Percentiles rank a stretch among this genome's conserved stretches.
These are phyloP conservation scores for Chlamydomonas incerta DNA, from an alignment of 139 green algal genomes.

Conservation along the genomic window DNA sequence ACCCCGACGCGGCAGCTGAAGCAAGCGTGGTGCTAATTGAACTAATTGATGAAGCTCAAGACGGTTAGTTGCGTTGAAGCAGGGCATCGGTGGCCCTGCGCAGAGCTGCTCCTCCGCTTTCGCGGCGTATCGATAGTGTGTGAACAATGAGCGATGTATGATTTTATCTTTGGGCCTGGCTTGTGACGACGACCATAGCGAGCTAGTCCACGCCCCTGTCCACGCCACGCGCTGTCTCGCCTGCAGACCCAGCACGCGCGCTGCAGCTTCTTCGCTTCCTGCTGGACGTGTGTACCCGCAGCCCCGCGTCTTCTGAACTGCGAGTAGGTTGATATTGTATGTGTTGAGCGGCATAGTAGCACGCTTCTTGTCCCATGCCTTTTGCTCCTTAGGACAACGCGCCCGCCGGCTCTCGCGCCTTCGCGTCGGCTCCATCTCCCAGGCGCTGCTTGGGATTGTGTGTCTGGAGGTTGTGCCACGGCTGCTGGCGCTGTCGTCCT, in stretches of 20 bases:
- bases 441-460: not conserved
- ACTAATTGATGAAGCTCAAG: not conserved
- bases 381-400: not conserved
- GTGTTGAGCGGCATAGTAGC: too few relatives aligned
- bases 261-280: not conserved
- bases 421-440: not conserved
- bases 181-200: not conserved
- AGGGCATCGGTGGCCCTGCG: too few relatives aligned
- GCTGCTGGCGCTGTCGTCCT: not conserved
- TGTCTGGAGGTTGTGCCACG: slow-evolving; percentile 7
- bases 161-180: not conserved
- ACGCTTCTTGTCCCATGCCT: not conserved
- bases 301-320: not conserved
- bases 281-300: not conserved
- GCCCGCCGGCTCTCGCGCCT: not conserved
- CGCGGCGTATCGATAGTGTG: not conserved
- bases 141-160: not conserved
- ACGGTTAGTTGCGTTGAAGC: too few relatives aligned
- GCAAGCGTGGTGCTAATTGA: not conserved
- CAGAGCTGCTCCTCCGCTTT: not conserved
- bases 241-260: not conserved
- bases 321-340: not conserved
- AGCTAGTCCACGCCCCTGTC: too few relatives aligned
- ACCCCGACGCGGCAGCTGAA: not conserved
- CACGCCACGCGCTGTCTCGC: too few relatives aligned